Conservation (phyloP, 768 basidiomycete species). For the Trametes cubensis region DNA sequence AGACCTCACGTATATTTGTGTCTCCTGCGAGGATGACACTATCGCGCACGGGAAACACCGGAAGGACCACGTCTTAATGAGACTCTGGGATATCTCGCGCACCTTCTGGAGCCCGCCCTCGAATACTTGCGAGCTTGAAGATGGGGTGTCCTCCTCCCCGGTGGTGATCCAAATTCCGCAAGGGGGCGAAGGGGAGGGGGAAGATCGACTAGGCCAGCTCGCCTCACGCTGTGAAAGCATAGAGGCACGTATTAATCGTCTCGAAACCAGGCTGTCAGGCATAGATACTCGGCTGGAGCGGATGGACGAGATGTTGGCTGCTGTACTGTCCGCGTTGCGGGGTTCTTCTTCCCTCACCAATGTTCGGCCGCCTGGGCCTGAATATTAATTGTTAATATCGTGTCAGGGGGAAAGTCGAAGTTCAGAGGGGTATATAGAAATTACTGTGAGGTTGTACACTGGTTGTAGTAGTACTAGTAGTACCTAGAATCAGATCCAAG, state of each 20-base stretch:
- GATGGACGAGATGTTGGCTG: constrained; percentile 4
- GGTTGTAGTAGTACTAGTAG: no score
- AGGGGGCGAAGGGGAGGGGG: background rate
- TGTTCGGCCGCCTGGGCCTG: no score
- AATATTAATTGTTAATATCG: no score
- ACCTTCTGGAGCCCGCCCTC: no score
- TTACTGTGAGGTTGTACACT: no score
- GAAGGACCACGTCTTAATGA: background rate
- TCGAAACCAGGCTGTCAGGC: background rate
- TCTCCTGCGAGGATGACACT: background rate
- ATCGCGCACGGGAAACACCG: background rate
- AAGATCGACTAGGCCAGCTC: background rate
- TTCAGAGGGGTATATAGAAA: no score
- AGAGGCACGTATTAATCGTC: background rate
- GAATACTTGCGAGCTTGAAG: no score
- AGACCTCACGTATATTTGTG: background rate
- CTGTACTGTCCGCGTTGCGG: background rate
- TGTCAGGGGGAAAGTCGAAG: no score
- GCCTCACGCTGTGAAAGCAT: background rate
- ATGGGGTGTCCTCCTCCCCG: no score
- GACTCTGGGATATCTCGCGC: background rate
- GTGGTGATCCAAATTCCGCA: background rate
- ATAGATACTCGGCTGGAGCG: background rate
- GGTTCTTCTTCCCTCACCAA: no score
- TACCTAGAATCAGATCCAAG: no score